These are phyloP conservation scores for Hymenoscyphus linearis DNA, from an alignment of 2,329 filamentous ascomycete genomes.

Conservation along the genomic window DNA sequence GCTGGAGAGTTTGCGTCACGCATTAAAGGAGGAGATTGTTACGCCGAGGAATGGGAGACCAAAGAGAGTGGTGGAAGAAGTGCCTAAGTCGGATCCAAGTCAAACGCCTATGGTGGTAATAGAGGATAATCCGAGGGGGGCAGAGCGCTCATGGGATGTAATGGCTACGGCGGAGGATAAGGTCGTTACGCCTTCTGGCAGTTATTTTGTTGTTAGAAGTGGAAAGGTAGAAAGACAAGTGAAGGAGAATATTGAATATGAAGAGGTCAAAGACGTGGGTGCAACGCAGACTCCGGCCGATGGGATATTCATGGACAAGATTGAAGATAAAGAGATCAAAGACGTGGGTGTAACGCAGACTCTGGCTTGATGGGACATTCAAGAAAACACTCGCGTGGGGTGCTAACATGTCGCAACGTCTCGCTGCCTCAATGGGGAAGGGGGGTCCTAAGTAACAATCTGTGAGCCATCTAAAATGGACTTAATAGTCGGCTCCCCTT, in stretches of 20 bases:
- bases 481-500: too few species aligned
- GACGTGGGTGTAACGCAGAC: too few species aligned
- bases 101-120: not conserved
- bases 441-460: too few species aligned
- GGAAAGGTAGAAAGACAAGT: constrained; percentile 17
- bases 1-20: constrained; percentile 42
- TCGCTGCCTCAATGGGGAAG: too few species aligned
- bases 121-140: not conserved
- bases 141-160: constrained; percentile 29
- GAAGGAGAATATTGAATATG: too few species aligned
- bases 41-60: constrained; percentile 42
- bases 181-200: constrained; percentile 27
- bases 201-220: constrained; percentile 34
- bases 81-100: constrained; percentile 8
- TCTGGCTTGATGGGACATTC: too few species aligned
- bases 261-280: too few species aligned
- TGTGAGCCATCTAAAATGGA: too few species aligned
- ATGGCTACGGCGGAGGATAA: constrained; percentile 29
- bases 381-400: too few species aligned
- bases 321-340: too few species aligned
- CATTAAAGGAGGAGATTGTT: constrained; percentile 54
- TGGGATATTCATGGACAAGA: not conserved
- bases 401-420: too few species aligned
- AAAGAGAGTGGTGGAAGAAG: constrained; percentile 21
- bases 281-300: too few species aligned